phyloP scores from a whole-genome alignment of 163 green algal species.

The Smithsoniella earleae region DNA sequence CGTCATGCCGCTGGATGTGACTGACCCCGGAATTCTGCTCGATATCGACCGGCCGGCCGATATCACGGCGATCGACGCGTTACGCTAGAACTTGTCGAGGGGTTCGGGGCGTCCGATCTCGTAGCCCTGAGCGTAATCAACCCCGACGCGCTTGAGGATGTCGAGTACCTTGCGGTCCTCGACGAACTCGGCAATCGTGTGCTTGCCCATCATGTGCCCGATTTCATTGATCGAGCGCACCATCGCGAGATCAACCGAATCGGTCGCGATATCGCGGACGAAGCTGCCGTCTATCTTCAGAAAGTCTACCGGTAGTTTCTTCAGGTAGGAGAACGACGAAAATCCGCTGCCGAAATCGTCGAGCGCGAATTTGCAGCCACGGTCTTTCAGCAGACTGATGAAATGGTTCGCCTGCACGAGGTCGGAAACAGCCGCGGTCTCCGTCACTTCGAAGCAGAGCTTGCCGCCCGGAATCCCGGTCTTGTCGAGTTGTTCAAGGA shows the following conservation, averaged over 20 bases:
- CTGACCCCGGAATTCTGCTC: too few species aligned
- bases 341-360: too few species aligned
- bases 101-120: background rate
- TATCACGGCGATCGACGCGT: background rate
- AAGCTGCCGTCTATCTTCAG: constrained; percentile 27
- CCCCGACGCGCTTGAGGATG: background rate
- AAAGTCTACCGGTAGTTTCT: background rate
- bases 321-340: too few species aligned
- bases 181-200: background rate
- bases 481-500: too few species aligned
- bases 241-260: background rate
- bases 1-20: too few species aligned
- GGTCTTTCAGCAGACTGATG: too few species aligned
- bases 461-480: too few species aligned
- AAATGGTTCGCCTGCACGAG: too few species aligned
- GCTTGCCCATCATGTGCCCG: background rate
- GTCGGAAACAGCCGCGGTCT: too few species aligned
- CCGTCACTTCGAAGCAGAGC: too few species aligned
- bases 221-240: constrained; percentile 9
- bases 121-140: background rate
- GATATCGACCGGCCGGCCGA: too few species aligned
- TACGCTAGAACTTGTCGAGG: background rate
- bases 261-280: background rate
- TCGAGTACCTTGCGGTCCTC: background rate
- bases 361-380: too few species aligned